phyloP scores from a whole-genome alignment of 1,284 basidiomycete genomes.

The Gymnopus androsaceus region DNA sequence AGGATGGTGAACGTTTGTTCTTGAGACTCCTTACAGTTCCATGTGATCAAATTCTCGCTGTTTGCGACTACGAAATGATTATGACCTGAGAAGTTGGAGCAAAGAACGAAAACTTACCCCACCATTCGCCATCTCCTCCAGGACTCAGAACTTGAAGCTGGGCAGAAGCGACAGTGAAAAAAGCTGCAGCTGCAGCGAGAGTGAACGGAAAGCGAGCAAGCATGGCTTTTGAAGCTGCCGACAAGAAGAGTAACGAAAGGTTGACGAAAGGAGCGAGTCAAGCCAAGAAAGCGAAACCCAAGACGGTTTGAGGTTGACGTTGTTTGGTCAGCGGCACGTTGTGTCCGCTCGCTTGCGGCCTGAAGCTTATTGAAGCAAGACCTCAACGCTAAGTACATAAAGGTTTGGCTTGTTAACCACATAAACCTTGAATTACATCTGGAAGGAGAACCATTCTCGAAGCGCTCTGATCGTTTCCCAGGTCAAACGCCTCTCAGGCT shows the following conservation, averaged over 20 bases:
- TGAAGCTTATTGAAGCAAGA: too few relatives aligned
- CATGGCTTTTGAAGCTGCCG: slow-evolving; percentile 36
- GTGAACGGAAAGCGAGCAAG: slow-evolving; percentile 37
- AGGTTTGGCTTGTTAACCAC: too few relatives aligned
- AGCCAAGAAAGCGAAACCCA: slow-evolving; percentile 5
- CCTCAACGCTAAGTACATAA: too few relatives aligned
- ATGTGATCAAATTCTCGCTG: slow-evolving; percentile 40
- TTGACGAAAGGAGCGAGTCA: background rate
- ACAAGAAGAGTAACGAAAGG: background rate
- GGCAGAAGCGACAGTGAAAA: slow-evolving; percentile 34
- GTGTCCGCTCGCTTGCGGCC: too few relatives aligned
- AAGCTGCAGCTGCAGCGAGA: slow-evolving; percentile 35
- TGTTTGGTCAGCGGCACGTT: too few relatives aligned
- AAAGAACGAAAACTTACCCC: slow-evolving; percentile 40
- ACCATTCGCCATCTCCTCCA: slow-evolving; percentile 37
- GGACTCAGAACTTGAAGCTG: slow-evolving; percentile 26
- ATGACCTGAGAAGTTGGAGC: background rate
- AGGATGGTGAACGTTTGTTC: slow-evolving; percentile 41
- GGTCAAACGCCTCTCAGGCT: too few relatives aligned
- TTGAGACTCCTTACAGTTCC: slow-evolving; percentile 40
- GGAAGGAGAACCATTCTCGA: too few relatives aligned
- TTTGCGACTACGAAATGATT: slow-evolving; percentile 28
- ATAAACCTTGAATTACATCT: too few relatives aligned
- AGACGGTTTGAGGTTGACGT: too few relatives aligned
- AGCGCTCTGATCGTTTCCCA: too few relatives aligned